Conservation (phyloP, 2,329 filamentous ascomycete genomes). For the Peltaster fructicola region DNA sequence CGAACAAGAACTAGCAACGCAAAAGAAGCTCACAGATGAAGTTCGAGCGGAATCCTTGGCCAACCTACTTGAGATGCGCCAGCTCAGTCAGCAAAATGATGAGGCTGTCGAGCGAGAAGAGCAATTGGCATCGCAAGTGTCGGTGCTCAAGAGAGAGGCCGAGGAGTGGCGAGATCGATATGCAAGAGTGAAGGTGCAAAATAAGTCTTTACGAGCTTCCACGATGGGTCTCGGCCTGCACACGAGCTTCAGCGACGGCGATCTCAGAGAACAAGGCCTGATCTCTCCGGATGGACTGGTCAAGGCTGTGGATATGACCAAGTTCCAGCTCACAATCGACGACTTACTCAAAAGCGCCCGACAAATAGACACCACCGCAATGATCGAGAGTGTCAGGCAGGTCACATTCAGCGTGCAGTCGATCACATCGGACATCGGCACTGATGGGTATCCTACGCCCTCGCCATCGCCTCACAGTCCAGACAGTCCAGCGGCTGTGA, state of each 20-base stretch:
- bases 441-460: slow-evolving; percentile 16
- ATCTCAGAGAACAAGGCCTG: slow-evolving; percentile 43
- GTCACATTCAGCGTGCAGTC: slow-evolving; percentile 68
- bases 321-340: slow-evolving; percentile 87
- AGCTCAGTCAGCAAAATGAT: slow-evolving; percentile 63
- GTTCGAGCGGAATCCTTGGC: slow-evolving; percentile 68
- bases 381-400: slow-evolving; percentile 72
- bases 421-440: slow-evolving; percentile 63
- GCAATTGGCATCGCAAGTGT: slow-evolving; percentile 55
- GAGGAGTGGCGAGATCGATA: slow-evolving; percentile 85
- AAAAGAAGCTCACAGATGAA: slow-evolving; percentile 70
- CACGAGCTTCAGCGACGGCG: slow-evolving; percentile 40
- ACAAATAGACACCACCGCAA: slow-evolving; percentile 50
- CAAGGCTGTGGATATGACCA: slow-evolving; percentile 82
- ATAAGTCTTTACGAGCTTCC: slow-evolving; percentile 62
- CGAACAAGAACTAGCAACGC: slow-evolving; percentile 52
- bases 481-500: slow-evolving; percentile 10
- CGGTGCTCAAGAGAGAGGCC: slow-evolving; percentile 63
- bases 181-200: slow-evolving; percentile 70
- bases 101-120: slow-evolving; percentile 68
- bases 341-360: slow-evolving; percentile 69
- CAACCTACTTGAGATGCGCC: slow-evolving; percentile 78
- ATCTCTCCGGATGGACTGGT: slow-evolving; percentile 53
- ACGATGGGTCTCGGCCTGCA: slow-evolving; percentile 55
- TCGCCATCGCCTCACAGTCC: slow-evolving; percentile 13